Percentiles rank a stretch among this genome's conserved stretches.
phyloP scores from a whole-genome alignment of 192 early-diverging fungal species.

The Backusella psychrophila region DNA sequence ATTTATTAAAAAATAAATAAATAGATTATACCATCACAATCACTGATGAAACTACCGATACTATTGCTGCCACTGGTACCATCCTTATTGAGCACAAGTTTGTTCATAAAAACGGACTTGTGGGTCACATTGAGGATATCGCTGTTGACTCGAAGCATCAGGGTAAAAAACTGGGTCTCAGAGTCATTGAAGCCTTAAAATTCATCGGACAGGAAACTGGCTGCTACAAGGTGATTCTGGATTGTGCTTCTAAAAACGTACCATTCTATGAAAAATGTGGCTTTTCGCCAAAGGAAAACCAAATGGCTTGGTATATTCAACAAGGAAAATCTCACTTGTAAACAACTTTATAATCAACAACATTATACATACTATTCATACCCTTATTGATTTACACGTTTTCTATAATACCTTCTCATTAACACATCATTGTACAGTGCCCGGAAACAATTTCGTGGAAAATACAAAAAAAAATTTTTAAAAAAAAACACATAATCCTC shows the following conservation, averaged over 20 bases:
- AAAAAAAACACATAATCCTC: no score
- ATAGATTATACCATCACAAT: conserved; percentile 74
- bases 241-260: conserved; percentile 68
- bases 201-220: conserved; percentile 71
- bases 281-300: conserved; percentile 69
- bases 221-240: conserved; percentile 76
- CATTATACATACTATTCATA: not conserved
- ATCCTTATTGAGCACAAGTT: conserved; percentile 85
- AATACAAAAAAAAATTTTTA: no score
- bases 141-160: conserved; percentile 57
- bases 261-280: conserved; percentile 89
- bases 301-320: conserved; percentile 63
- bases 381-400: not conserved
- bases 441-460: no score
- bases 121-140: conserved; percentile 82
- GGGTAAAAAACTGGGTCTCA: conserved; percentile 54
- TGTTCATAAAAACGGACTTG: conserved; percentile 70
- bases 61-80: conserved; percentile 76
- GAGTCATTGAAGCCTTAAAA: conserved; percentile 80
- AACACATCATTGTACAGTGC: not conserved
- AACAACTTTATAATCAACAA: not conserved
- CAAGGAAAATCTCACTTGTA: conserved; percentile 2
- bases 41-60: conserved; percentile 56
- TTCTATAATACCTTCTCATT: not conserved
- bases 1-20: not conserved